Percentiles rank a stretch among this genome's conserved stretches.
Evolutionary conservation across 164 flowering plant genomes (phyloP).

Genomic region (Aristolochia fimbriata): DNA sequence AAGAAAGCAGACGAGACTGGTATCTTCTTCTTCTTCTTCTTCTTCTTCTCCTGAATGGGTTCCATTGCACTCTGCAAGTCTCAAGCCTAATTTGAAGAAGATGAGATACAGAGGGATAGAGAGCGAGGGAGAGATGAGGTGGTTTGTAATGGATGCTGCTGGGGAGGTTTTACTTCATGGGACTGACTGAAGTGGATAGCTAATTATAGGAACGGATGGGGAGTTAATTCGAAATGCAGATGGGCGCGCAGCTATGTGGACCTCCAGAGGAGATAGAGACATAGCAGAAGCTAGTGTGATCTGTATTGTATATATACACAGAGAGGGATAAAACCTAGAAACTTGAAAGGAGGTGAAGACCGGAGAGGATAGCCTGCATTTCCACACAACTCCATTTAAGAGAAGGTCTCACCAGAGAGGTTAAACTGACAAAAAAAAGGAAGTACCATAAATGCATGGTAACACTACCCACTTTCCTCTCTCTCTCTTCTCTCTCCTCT

Average conservation of each 20-base stretch:
- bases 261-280: conserved; percentile 1
- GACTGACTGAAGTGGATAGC: too few species aligned
- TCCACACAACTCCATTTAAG: not conserved
- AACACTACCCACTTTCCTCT: not conserved
- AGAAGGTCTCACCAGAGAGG: not conserved
- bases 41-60: not conserved
- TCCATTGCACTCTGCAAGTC: not conserved
- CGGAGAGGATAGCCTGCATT: not conserved
- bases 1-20: not conserved
- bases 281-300: not conserved
- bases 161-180: too few species aligned
- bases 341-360: not conserved
- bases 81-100: not conserved
- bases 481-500: not conserved
- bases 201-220: not conserved
- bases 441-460: not conserved
- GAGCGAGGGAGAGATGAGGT: not conserved
- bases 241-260: not conserved
- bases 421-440: not conserved
- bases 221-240: not conserved
- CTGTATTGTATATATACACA: not conserved
- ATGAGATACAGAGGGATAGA: not conserved
- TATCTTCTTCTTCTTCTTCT: not conserved
- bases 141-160: not conserved
- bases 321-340: too few species aligned